Conservation (phyloP, 495 filamentous ascomycete species). For the Neurospora sp. region DNA sequence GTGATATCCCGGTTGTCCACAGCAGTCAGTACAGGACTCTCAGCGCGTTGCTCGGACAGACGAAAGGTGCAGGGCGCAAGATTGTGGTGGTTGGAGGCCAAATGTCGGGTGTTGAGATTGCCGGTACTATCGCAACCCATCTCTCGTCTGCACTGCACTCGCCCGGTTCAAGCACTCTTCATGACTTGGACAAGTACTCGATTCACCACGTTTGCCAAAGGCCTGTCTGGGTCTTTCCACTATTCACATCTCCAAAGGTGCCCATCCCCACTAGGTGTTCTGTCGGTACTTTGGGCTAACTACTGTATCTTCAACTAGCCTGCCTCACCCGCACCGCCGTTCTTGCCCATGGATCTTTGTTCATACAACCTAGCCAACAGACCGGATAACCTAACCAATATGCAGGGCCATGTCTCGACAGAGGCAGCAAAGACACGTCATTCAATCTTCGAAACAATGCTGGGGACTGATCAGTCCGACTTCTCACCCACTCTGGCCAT, state of each 20-base stretch:
- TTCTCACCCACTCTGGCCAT: constrained; percentile 34
- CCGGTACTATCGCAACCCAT: constrained; percentile 58
- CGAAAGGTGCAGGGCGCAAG: constrained; percentile 35
- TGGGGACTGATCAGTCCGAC: constrained; percentile 55
- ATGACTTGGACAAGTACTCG: constrained; percentile 29
- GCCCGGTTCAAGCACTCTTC: constrained; percentile 23
- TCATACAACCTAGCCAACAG: constrained; percentile 61
- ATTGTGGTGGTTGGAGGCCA: constrained; percentile 74
- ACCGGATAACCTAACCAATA: constrained; percentile 45
- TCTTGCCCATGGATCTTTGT: constrained; percentile 66
- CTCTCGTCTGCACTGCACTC: constrained; percentile 49
- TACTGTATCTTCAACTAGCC: constrained; percentile 17
- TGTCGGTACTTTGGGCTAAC: neutral
- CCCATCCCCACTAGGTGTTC: neutral
- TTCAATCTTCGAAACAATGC: constrained; percentile 38
- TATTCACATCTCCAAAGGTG: constrained; percentile 44
- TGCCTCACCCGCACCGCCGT: constrained; percentile 38
- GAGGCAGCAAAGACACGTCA: constrained; percentile 45
- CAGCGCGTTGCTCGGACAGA: constrained; percentile 21
- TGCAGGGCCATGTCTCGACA: constrained; percentile 45
- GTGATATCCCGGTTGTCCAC: constrained; percentile 41
- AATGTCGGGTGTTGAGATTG: constrained; percentile 74
- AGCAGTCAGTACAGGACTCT: constrained; percentile 47
- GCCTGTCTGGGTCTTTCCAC: constrained; percentile 66
- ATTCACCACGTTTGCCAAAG: constrained; percentile 59